Evolutionary conservation across 129 eudicot genomes (phyloP).

Genomic region (Apium graveolens): DNA sequence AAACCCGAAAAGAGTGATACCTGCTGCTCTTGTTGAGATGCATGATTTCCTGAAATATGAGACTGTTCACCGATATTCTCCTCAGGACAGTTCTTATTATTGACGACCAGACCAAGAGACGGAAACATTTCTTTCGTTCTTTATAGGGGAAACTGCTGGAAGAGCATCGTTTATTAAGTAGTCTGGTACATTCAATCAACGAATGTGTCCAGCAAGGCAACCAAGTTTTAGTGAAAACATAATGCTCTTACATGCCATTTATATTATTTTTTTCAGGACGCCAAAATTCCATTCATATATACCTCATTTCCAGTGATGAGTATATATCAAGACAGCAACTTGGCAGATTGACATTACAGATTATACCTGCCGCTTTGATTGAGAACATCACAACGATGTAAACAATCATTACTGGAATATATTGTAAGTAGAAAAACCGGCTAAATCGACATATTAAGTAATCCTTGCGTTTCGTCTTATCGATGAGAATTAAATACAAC

Average conservation of each 20-base stretch:
- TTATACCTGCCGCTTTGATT: not conserved
- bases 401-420: not conserved
- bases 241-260: not conserved
- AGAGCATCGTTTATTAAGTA: not conserved
- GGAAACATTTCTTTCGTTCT: not conserved
- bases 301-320: not conserved
- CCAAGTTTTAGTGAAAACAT: not conserved
- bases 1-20: not conserved
- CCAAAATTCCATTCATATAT: not conserved
- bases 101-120: not conserved
- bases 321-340: not conserved
- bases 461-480: not conserved
- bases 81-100: not conserved
- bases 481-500: not conserved
- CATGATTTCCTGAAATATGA: not conserved
- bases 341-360: slow-evolving; percentile 1
- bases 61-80: not conserved
- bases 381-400: not conserved
- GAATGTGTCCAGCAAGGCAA: not conserved
- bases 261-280: not conserved
- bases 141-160: not conserved
- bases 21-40: not conserved
- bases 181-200: not conserved
- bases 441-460: not conserved
- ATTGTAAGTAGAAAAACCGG: not conserved